These are phyloP conservation scores for Radiomyces spectabilis DNA, from an alignment of 192 early-diverging fungal genomes.

Conservation along the genomic window DNA sequence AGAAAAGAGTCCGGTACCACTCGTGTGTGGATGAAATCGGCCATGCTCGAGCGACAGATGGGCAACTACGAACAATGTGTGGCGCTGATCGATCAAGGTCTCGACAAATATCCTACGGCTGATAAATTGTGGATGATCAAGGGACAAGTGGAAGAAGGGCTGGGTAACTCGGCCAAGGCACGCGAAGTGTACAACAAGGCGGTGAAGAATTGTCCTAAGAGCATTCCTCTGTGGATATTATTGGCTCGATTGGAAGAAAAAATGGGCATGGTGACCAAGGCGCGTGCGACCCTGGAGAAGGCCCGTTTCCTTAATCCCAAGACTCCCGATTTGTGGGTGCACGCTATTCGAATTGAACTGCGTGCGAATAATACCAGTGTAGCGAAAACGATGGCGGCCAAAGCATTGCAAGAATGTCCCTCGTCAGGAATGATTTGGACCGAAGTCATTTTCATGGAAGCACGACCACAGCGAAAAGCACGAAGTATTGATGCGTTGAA, in stretches of 20 bases:
- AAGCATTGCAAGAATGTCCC: conserved; percentile 92
- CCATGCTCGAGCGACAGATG: conserved; percentile 75
- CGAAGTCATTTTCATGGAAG: conserved; percentile 78
- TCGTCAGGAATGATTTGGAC: conserved; percentile 81
- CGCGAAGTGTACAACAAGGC: conserved; percentile 65
- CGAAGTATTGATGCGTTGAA: conserved; percentile 86
- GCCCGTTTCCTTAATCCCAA: conserved; percentile 81
- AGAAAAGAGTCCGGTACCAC: conserved; percentile 68
- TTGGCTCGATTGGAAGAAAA: conserved; percentile 76
- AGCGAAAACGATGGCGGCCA: conserved; percentile 69
- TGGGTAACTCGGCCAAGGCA: conserved; percentile 53
- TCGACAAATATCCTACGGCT: conserved; percentile 63
- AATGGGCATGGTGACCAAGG: conserved; percentile 55
- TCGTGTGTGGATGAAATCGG: conserved; percentile 95
- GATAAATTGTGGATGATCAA: conserved; percentile 95
- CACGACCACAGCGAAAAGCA: conserved; percentile 80
- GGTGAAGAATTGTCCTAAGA: conserved; percentile 70
- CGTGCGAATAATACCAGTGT: conserved; percentile 64
- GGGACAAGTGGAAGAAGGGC: conserved; percentile 63
- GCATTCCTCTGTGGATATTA: conserved; percentile 73
- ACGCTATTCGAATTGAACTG: conserved; percentile 72
- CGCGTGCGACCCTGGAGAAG: conserved; percentile 78
- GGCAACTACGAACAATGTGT: conserved; percentile 59
- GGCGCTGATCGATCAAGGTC: conserved; percentile 53
- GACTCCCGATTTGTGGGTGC: conserved; percentile 76